Conservation (phyloP, 2,329 filamentous ascomycete genomes). For the Aspergillus japonicus region DNA sequence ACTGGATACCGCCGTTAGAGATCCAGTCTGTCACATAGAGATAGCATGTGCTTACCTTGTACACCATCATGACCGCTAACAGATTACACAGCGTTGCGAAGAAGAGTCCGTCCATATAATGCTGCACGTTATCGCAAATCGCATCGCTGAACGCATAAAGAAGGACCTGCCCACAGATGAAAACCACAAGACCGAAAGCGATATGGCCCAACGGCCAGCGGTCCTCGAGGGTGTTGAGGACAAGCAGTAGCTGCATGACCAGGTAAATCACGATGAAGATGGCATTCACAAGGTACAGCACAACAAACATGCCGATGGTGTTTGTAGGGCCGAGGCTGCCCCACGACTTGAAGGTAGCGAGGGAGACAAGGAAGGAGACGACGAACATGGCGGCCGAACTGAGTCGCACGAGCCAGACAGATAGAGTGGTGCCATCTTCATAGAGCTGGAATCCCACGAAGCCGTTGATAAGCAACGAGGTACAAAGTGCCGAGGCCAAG, state of each 20-base stretch:
- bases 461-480: slow-evolving; percentile 89
- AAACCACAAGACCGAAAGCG: slow-evolving; percentile 84
- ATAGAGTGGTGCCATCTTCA: slow-evolving; percentile 90
- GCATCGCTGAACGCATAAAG: slow-evolving; percentile 84
- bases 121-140: slow-evolving; percentile 80
- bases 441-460: slow-evolving; percentile 99
- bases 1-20: slow-evolving; percentile 57
- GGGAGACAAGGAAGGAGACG: slow-evolving; percentile 80
- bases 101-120: slow-evolving; percentile 93
- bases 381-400: slow-evolving; percentile 78
- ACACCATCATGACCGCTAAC: slow-evolving; percentile 98
- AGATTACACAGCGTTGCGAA: slow-evolving; percentile 93
- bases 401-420: slow-evolving; percentile 85
- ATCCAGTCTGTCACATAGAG: not conserved
- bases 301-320: slow-evolving; percentile 84
- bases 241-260: slow-evolving; percentile 81
- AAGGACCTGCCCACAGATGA: slow-evolving; percentile 86
- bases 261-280: slow-evolving; percentile 84
- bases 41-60: slow-evolving; percentile 66
- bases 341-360: slow-evolving; percentile 92
- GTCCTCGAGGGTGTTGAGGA: slow-evolving; percentile 86
- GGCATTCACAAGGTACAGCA: slow-evolving; percentile 87
- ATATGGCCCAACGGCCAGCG: slow-evolving; percentile 95
- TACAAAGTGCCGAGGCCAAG: slow-evolving; percentile 78
- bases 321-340: slow-evolving; percentile 80